Percentiles rank a stretch among this genome's conserved stretches.
Conservation (phyloP, 2,329 filamentous ascomycete genomes). For the Microdochium nivale region DNA sequence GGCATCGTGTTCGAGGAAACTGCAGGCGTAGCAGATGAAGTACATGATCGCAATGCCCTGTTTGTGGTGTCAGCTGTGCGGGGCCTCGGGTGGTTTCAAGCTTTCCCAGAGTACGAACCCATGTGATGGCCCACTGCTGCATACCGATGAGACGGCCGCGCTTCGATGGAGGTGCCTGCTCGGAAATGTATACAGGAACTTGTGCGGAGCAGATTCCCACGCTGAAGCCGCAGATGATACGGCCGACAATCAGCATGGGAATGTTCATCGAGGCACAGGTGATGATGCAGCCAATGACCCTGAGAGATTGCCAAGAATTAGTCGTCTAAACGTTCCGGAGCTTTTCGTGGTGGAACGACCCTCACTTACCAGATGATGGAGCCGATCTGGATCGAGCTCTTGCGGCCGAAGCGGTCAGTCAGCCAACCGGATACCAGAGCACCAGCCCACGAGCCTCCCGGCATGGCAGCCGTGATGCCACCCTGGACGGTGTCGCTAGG, state of each 20-base stretch:
- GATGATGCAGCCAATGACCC: conserved; percentile 39
- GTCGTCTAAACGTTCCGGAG: background rate
- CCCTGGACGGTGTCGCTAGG: conserved; percentile 43
- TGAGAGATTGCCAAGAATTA: conserved; percentile 10
- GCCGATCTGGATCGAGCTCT: conserved; percentile 41
- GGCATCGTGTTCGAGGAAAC: conserved; percentile 29
- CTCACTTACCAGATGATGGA: conserved; percentile 40
- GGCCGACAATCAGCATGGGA: conserved; percentile 55
- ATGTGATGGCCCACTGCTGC: conserved; percentile 37
- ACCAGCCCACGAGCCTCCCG: conserved; percentile 60
- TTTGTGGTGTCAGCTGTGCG: background rate
- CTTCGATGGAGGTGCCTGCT: conserved; percentile 43
- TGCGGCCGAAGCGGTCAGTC: conserved; percentile 42
- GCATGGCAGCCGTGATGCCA: conserved; percentile 63
- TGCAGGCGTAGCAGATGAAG: conserved; percentile 38
- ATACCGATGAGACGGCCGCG: conserved; percentile 33
- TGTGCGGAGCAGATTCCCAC: conserved; percentile 68
- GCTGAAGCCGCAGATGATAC: conserved; percentile 61
- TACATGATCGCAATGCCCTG: conserved; percentile 36
- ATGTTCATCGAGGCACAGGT: conserved; percentile 36
- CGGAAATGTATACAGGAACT: conserved; percentile 63
- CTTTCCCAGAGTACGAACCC: too few relatives aligned
- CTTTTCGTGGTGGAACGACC: background rate
- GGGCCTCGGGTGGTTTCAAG: too few relatives aligned
- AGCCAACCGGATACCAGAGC: conserved; percentile 50